Conservation (phyloP, 257 asterid species). For the Galeopsis tetrahit region DNA sequence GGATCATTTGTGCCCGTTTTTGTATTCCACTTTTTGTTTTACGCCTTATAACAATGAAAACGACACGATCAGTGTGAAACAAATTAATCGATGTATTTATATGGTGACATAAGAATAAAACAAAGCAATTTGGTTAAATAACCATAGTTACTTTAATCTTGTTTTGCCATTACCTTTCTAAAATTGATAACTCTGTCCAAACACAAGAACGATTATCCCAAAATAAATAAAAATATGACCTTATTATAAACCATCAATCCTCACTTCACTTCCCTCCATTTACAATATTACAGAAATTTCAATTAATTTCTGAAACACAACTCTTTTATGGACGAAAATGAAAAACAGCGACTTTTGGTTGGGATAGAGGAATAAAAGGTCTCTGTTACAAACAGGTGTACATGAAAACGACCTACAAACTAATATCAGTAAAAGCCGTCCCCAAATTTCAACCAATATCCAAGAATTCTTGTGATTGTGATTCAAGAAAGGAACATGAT, state of each 20-base stretch:
- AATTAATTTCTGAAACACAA: background rate
- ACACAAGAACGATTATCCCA: background rate
- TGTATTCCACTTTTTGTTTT: no score
- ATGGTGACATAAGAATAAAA: background rate
- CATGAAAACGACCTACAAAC: background rate
- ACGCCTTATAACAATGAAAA: no score
- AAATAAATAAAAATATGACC: no score
- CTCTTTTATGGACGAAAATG: background rate
- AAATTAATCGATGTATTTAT: no score
- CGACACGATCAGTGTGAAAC: no score
- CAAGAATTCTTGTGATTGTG: background rate
- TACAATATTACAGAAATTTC: background rate
- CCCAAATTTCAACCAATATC: background rate
- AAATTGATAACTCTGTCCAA: background rate
- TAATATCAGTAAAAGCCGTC: background rate
- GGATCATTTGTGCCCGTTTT: no score
- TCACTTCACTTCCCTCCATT: background rate
- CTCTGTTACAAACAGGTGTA: slow-evolving; percentile 1
- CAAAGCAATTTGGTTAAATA: background rate
- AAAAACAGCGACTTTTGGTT: background rate
- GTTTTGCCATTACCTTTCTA: no score
- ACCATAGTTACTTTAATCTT: no score
- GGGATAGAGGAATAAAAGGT: background rate
- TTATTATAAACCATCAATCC: background rate
- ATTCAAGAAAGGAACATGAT: slow-evolving; percentile 1